Evolutionary conservation across 805 yeast genomes (phyloP).

Genomic region (Danielozyma ontarioensis): DNA sequence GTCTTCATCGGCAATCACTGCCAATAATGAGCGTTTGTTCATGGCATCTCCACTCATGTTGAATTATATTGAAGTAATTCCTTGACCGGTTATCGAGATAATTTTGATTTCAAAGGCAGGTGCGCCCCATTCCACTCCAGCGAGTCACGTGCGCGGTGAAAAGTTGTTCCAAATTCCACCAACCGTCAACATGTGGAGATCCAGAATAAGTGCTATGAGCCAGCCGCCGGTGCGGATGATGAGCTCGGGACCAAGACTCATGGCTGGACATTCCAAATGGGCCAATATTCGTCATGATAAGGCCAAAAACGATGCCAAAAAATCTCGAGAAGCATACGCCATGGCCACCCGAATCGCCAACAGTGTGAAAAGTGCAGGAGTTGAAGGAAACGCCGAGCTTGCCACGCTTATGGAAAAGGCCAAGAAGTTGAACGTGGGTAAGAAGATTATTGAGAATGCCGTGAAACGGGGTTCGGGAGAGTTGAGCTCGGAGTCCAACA

Average conservation of each 20-base stretch:
- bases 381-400: conserved; percentile 59
- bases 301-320: conserved; percentile 83
- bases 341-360: conserved; percentile 70
- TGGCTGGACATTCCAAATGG: conserved; percentile 97
- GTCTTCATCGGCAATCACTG: conserved; percentile 97
- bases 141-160: not conserved
- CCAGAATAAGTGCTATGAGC: not conserved
- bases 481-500: conserved; percentile 38
- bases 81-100: too few species aligned
- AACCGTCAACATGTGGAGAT: not conserved
- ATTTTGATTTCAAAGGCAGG: too few species aligned
- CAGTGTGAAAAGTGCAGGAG: conserved; percentile 69
- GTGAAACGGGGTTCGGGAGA: conserved; percentile 80
- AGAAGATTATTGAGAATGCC: conserved; percentile 83
- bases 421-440: conserved; percentile 66
- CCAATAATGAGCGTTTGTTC: conserved; percentile 75
- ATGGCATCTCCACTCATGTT: conserved; percentile 34
- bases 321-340: conserved; percentile 62
- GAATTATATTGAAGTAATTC: conserved; percentile 2
- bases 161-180: not conserved
- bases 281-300: conserved; percentile 90
- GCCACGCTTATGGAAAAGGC: conserved; percentile 77
- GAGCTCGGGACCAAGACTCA: too few species aligned
- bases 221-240: too few species aligned
- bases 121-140: not conserved